Evolutionary conservation across 176 grass and related monocot genomes (phyloP).

Genomic region (Coix lacrymajobi): DNA sequence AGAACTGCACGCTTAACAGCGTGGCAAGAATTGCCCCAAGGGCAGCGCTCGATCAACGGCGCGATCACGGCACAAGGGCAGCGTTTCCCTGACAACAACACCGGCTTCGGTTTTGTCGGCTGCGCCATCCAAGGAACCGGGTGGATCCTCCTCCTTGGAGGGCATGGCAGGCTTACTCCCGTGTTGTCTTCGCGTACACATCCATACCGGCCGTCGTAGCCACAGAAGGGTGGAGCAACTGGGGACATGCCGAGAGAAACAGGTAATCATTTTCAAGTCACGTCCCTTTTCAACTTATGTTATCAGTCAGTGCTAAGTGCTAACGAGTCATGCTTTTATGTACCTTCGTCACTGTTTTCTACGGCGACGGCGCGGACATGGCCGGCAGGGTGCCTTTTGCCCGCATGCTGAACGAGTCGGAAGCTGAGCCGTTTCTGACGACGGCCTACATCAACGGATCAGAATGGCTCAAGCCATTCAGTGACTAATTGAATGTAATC

Average conservation of each 20-base stretch:
- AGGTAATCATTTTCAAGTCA: neutral
- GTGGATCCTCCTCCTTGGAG: slow-evolving; percentile 48
- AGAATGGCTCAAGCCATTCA: neutral
- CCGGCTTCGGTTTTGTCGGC: slow-evolving; percentile 46
- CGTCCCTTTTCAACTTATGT: neutral
- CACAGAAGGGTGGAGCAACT: slow-evolving; percentile 53
- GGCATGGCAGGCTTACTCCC: slow-evolving; percentile 48
- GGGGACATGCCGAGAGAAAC: neutral
- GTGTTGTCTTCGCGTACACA: slow-evolving; percentile 53
- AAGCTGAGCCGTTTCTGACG: neutral
- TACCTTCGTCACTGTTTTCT: slow-evolving; percentile 43
- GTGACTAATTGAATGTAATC: too few species aligned
- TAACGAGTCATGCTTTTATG: neutral
- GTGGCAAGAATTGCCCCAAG: neutral
- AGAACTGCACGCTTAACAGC: neutral
- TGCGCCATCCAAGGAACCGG: slow-evolving; percentile 56
- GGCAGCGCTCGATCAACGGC: slow-evolving; percentile 28
- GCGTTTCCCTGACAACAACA: slow-evolving; percentile 27
- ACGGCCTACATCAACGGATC: neutral
- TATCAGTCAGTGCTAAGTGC: too few species aligned
- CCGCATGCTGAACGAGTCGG: neutral
- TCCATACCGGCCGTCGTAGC: slow-evolving; percentile 46
- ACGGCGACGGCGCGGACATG: slow-evolving; percentile 52
- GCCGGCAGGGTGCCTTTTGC: slow-evolving; percentile 31
- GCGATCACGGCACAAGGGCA: slow-evolving; percentile 42